These are phyloP conservation scores for Microbotryum intermedium DNA, from an alignment of 1,284 basidiomycete genomes.

Conservation along the genomic window DNA sequence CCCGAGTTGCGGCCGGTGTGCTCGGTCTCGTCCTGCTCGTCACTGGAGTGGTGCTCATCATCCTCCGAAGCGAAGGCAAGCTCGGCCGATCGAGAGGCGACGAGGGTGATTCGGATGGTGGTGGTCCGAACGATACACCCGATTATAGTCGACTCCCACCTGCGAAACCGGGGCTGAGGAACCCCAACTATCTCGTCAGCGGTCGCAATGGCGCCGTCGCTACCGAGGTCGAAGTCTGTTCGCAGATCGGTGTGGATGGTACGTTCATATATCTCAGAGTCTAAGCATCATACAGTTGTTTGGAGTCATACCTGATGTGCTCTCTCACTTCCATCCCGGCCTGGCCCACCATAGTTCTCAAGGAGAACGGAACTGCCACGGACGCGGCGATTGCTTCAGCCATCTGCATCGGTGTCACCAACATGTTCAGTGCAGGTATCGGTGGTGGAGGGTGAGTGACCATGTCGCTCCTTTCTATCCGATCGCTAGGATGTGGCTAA, in stretches of 20 bases:
- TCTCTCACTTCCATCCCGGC: background rate
- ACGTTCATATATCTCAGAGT: background rate
- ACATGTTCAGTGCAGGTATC: constrained; percentile 77
- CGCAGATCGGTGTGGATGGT: constrained; percentile 62
- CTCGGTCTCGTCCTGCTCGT: constrained; percentile 8
- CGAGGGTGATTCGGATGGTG: background rate
- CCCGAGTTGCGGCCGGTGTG: background rate
- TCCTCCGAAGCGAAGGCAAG: constrained; percentile 12
- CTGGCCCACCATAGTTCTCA: constrained; percentile 28
- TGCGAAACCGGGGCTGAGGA: constrained; percentile 40
- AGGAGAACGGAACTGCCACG: constrained; percentile 77
- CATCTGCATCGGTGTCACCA: constrained; percentile 75
- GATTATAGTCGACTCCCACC: constrained; percentile 30
- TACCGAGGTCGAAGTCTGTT: constrained; percentile 73
- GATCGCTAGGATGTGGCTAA: background rate
- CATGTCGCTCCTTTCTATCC: background rate
- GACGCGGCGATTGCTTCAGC: constrained; percentile 75
- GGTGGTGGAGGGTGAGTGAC: constrained; percentile 58
- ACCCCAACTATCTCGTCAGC: constrained; percentile 64
- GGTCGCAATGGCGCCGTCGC: constrained; percentile 76
- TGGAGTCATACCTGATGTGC: too few species aligned
- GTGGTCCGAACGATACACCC: constrained; percentile 15
- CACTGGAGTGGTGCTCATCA: constrained; percentile 13
- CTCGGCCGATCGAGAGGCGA: background rate
- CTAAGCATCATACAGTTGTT: background rate